Base-by-base conservation (phyloP, 2,329 filamentous ascomycete genomes). In the Hymenoscyphus albidus region DNA sequence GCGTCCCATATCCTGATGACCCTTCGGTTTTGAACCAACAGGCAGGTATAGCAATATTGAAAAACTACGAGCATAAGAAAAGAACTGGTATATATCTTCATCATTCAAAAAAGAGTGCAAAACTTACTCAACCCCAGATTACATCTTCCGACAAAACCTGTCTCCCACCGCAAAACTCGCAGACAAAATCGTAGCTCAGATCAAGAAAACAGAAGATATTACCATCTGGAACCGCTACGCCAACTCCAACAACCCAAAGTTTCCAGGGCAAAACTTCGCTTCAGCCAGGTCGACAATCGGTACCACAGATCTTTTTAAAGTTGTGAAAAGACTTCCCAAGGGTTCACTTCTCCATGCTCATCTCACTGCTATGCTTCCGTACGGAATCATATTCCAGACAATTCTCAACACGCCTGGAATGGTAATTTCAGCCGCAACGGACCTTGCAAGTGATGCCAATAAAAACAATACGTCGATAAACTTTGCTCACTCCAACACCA, bases 181-280 rank as follows among this genome's bases (percentile, higher is more conserved):
- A 51, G 44, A 51, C 44, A 51, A 51, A 51, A 51, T 51, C 44
- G 44, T 51, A 22, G 44, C 44, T 51, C 44, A 27, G 22, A 51
- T 51, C 5, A 51, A 51, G 22, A 12, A 18, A 9, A 22, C 22
- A 2, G 44, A 51, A 22, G 44, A 51, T 27, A 51, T 51, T 3
- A 51, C 44, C 10, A 51, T 51, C 44, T 51, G 44, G 44, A 51
- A 51, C 44, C 18, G 44, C 18, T 51, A 51, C 13, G 44, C 44
- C n/a, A 51, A 51, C 22, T 22, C 44, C 18, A 27, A 27, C 12
- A 51, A 51, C 22, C 16, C 44, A 22, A 51, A 51, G 10, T 51
- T 51, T 22, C 44, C 44, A 9, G 44, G 44, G 22, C n/a, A 51
- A 22, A 51, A 51, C 44, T 51, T 51, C 22, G 16, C 44, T 12